Conservation (phyloP, 1,139 yeast genomes). For the Pichia sp. region DNA sequence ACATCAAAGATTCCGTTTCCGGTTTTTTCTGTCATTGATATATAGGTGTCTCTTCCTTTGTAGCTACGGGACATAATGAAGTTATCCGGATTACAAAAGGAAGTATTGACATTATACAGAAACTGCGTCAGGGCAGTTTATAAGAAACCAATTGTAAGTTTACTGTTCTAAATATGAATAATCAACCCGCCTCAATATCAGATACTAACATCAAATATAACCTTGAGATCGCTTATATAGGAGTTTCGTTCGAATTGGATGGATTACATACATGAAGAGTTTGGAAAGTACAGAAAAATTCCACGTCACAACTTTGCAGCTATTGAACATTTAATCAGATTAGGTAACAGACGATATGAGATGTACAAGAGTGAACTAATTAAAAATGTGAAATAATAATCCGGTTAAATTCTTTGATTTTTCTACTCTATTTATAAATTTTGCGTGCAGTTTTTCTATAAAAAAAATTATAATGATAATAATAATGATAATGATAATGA, state of each 20-base stretch:
- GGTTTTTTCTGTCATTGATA: neutral
- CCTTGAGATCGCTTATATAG: neutral
- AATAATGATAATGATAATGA: neutral
- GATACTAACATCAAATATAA: neutral
- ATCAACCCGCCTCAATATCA: neutral
- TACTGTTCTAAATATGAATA: neutral
- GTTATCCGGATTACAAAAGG: conserved; percentile 28
- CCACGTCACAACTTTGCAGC: conserved; percentile 79
- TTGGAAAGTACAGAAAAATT: conserved; percentile 47
- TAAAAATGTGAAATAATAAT: conserved; percentile 42
- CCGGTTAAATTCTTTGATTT: neutral
- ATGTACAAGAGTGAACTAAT: conserved; percentile 62
- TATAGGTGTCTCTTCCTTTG: neutral
- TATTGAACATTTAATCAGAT: conserved; percentile 75
- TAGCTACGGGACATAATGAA: neutral
- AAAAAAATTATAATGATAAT: neutral
- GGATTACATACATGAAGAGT: conserved; percentile 37
- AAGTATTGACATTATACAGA: conserved; percentile 55
- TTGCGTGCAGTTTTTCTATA: neutral
- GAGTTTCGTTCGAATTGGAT: conserved; percentile 34
- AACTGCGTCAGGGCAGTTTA: conserved; percentile 45
- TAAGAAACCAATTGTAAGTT: conserved; percentile 43
- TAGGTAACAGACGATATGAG: conserved; percentile 66
- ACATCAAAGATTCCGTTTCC: neutral
- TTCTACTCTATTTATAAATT: neutral